These are phyloP conservation scores for Friedmanniomyces endolithicus DNA, from an alignment of 495 filamentous ascomycete genomes.

Conservation along the genomic window DNA sequence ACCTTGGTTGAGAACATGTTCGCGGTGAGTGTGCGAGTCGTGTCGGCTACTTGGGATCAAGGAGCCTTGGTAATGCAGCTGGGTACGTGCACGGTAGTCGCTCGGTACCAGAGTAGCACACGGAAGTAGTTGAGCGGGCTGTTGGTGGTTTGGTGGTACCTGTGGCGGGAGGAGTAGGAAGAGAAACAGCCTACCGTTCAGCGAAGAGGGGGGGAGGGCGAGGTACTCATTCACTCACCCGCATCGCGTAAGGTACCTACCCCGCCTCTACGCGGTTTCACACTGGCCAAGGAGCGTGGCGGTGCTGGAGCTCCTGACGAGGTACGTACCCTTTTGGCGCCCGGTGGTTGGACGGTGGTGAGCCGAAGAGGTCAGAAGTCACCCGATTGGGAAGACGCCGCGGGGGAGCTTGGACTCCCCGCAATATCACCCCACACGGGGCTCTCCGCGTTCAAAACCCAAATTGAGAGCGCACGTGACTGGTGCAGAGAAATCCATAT, in stretches of 20 bases:
- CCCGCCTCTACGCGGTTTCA: background rate
- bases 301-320: background rate
- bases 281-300: background rate
- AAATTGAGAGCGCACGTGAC: no score
- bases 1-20: conserved; percentile 8
- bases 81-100: background rate
- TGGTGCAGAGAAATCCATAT: no score
- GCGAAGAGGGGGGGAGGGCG: background rate
- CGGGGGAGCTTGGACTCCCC: background rate
- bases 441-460: no score
- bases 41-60: background rate
- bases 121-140: background rate
- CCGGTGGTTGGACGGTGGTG: background rate
- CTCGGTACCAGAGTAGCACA: background rate
- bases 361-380: background rate
- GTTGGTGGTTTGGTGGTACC: background rate
- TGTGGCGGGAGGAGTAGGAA: background rate
- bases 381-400: background rate
- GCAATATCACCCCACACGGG: no score
- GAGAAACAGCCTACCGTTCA: background rate
- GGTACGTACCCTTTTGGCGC: background rate
- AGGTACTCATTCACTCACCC: background rate
- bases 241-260: background rate
- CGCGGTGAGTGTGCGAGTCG: background rate
- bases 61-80: conserved; percentile 3